These are phyloP conservation scores for Hyphopichia burtonii DNA, from an alignment of 1,139 yeast genomes.

Conservation along the genomic window DNA sequence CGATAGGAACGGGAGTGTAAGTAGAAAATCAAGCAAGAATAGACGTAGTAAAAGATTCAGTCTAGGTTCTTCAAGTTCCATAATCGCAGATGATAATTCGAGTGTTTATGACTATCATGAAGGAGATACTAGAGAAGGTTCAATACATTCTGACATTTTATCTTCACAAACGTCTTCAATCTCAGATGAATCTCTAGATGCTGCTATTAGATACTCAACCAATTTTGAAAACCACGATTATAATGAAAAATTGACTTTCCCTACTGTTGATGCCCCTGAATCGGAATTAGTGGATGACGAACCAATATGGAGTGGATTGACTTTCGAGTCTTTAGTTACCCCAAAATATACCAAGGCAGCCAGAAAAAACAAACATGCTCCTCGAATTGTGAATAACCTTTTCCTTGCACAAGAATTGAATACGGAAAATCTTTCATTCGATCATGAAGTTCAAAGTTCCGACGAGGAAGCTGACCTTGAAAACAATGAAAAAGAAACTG, in stretches of 20 bases:
- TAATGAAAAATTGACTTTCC: slow-evolving; percentile 13
- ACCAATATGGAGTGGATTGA: slow-evolving; percentile 32
- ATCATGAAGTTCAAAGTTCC: slow-evolving; percentile 9
- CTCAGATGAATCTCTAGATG: slow-evolving; percentile 3
- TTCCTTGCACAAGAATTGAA: slow-evolving; percentile 81
- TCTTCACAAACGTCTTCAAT: slow-evolving; percentile 2
- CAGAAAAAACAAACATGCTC: slow-evolving; percentile 44
- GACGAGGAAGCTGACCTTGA: background rate
- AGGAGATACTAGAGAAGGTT: slow-evolving; percentile 2
- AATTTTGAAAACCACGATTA: slow-evolving; percentile 11
- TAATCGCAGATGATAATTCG: slow-evolving; percentile 5
- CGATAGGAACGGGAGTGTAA: background rate
- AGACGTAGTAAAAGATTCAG: slow-evolving; percentile 1
- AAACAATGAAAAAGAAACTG: background rate
- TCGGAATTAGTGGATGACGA: slow-evolving; percentile 12
- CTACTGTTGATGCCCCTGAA: slow-evolving; percentile 6
- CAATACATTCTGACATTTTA: slow-evolving; percentile 5
- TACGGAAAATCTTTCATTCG: slow-evolving; percentile 9
- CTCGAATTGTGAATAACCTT: slow-evolving; percentile 50
- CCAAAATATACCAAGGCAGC: slow-evolving; percentile 56
- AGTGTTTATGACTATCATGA: slow-evolving; percentile 6
- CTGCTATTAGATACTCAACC: slow-evolving; percentile 1
- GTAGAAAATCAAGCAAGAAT: slow-evolving; percentile 1
- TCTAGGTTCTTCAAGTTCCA: background rate
- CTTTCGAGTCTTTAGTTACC: slow-evolving; percentile 39